phyloP scores from a whole-genome alignment of 2,329 filamentous ascomycete species.

The Aureobasidium sp. region DNA sequence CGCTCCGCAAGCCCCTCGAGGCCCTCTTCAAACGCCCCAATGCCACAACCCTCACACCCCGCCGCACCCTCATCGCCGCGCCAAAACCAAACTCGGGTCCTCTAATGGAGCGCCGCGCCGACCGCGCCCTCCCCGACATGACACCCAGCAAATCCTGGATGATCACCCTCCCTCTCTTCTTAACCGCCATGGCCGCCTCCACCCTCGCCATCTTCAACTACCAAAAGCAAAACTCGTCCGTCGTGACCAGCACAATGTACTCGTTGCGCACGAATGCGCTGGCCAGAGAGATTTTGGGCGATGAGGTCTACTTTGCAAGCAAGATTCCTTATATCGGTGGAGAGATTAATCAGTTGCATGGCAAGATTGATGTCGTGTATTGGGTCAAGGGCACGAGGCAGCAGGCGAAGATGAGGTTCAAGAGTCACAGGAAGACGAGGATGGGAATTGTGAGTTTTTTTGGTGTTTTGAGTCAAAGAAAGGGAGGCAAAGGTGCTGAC shows the following conservation, averaged over 20 bases:
- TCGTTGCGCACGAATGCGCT: slow-evolving; percentile 72
- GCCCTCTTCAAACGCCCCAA: slow-evolving; percentile 13
- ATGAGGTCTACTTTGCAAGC: slow-evolving; percentile 50
- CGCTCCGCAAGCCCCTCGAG: slow-evolving; percentile 3
- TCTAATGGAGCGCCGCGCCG: slow-evolving; percentile 45
- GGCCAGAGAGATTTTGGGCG: slow-evolving; percentile 73
- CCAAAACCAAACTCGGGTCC: slow-evolving; percentile 46
- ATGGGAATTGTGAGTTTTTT: slow-evolving; percentile 46
- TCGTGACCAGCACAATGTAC: slow-evolving; percentile 79
- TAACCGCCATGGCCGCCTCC: slow-evolving; percentile 60
- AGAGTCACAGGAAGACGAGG: slow-evolving; percentile 62
- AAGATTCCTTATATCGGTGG: slow-evolving; percentile 44
- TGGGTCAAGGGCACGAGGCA: slow-evolving; percentile 72
- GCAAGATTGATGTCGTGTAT: slow-evolving; percentile 80
- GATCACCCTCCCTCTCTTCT: slow-evolving; percentile 74
- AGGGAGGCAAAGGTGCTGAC: slow-evolving; percentile 16
- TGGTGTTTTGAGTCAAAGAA: neutral
- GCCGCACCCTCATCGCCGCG: slow-evolving; percentile 43
- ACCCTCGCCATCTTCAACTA: slow-evolving; percentile 97
- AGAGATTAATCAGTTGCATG: slow-evolving; percentile 89
- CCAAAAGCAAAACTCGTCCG: slow-evolving; percentile 84
- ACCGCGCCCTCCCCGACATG: slow-evolving; percentile 46
- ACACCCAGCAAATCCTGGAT: slow-evolving; percentile 29
- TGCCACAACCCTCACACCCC: slow-evolving; percentile 4
- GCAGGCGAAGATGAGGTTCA: slow-evolving; percentile 71